Evolutionary conservation across 441 rosid genomes (phyloP).

Genomic region (Aquilaria agallochum): DNA sequence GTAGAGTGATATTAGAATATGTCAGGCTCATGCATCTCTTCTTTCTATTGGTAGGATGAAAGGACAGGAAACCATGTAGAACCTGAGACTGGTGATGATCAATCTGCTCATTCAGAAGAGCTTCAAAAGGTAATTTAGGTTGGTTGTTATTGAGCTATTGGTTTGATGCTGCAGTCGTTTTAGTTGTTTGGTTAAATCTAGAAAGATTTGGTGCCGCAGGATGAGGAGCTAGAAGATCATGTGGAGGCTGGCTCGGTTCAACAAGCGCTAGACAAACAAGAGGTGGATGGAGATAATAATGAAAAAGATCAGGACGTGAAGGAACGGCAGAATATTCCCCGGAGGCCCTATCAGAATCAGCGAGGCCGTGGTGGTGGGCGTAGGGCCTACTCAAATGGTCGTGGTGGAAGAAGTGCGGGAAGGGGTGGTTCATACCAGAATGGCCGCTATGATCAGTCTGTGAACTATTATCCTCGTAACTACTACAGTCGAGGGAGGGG

Average conservation of each 20-base stretch:
- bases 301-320: slow-evolving; percentile 36
- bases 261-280: slow-evolving; percentile 35
- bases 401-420: slow-evolving; percentile 64
- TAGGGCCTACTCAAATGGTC: slow-evolving; percentile 63
- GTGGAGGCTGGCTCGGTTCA: slow-evolving; percentile 32
- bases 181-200: background rate
- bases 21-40: background rate
- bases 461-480: slow-evolving; percentile 62
- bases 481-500: slow-evolving; percentile 67
- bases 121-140: slow-evolving; percentile 37
- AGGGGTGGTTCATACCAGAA: slow-evolving; percentile 71
- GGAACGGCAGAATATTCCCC: slow-evolving; percentile 47
- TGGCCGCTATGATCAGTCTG: slow-evolving; percentile 74
- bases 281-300: slow-evolving; percentile 36
- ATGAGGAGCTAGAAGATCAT: slow-evolving; percentile 44
- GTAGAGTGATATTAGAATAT: no score
- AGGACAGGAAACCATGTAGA: slow-evolving; percentile 37
- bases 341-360: slow-evolving; percentile 64
- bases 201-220: slow-evolving; percentile 33
- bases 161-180: background rate
- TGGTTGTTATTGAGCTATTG: background rate
- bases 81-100: slow-evolving; percentile 39
- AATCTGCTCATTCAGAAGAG: slow-evolving; percentile 37
- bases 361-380: slow-evolving; percentile 69
- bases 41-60: slow-evolving; percentile 38